Conservation (phyloP, 441 rosid species). For the Codiaeum variegatum region DNA sequence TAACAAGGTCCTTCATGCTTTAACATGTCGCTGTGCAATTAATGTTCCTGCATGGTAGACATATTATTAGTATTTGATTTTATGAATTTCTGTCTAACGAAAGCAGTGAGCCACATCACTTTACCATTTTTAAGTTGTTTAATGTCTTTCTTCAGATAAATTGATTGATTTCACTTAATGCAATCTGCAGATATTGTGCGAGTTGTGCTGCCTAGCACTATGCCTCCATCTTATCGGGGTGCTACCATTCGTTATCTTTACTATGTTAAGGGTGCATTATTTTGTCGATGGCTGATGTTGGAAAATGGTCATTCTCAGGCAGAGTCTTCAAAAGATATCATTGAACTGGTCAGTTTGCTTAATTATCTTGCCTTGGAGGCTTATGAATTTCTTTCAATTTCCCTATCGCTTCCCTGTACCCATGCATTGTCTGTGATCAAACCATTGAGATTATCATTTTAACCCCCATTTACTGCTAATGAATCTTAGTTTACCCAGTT, state of each 20-base stretch:
- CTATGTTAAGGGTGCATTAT: constrained; percentile 60
- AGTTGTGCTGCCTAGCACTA: constrained; percentile 55
- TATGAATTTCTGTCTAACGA: constrained; percentile 1
- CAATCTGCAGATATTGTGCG: constrained; percentile 66
- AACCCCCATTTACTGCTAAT: not conserved
- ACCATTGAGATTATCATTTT: not conserved
- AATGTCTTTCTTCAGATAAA: not conserved
- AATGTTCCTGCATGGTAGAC: not conserved
- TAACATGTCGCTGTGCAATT: not conserved
- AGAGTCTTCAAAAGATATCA: constrained; percentile 41
- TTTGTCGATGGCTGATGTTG: constrained; percentile 55
- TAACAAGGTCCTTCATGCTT: constrained; percentile 7
- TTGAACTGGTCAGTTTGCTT: constrained; percentile 59
- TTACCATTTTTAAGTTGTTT: not conserved
- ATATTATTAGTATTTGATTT: not conserved
- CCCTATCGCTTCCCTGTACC: not conserved
- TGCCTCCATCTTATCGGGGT: constrained; percentile 91
- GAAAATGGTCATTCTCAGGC: constrained; percentile 53
- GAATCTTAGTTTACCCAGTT: not conserved
- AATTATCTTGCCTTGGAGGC: constrained; percentile 6
- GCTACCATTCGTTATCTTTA: constrained; percentile 79
- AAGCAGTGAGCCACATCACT: not conserved
- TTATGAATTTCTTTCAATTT: not conserved
- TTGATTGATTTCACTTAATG: constrained; percentile 8
- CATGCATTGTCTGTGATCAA: not conserved